Conservation (phyloP, 805 yeast genomes). For the Ogataea naganishii region DNA sequence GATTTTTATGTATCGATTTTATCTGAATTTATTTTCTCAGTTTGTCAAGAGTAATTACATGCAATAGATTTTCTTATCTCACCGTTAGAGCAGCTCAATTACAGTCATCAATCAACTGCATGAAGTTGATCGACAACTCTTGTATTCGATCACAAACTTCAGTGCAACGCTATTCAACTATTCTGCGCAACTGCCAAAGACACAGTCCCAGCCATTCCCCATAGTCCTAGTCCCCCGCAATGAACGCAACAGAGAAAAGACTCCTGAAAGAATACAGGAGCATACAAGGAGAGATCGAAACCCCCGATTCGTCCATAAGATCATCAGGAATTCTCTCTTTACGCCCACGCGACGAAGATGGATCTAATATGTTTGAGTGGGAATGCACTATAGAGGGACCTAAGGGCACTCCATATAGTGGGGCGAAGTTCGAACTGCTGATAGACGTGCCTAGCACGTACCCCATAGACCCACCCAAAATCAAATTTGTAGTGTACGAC, state of each 20-base stretch:
- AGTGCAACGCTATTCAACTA: no score
- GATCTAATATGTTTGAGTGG: slow-evolving; percentile 41
- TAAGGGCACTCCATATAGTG: slow-evolving; percentile 38
- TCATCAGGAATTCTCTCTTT: slow-evolving; percentile 28
- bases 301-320: slow-evolving; percentile 10
- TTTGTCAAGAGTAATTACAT: no score
- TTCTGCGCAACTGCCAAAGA: no score
- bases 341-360: slow-evolving; percentile 33
- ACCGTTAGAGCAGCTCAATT: no score
- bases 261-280: slow-evolving; percentile 27
- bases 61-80: no score
- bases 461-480: slow-evolving; percentile 52
- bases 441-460: slow-evolving; percentile 39
- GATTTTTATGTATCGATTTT: no score
- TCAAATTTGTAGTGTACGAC: slow-evolving; percentile 28
- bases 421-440: slow-evolving; percentile 40
- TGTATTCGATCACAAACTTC: no score
- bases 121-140: no score
- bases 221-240: no score
- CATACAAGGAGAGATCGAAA: slow-evolving; percentile 19
- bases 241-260: slow-evolving; percentile 22
- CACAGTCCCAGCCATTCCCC: no score
- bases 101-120: no score
- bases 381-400: slow-evolving; percentile 43
- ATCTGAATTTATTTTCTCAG: no score